These are phyloP conservation scores for Rhamnella rubrinervis DNA, from an alignment of 331 rosid species.

Conservation along the genomic window DNA sequence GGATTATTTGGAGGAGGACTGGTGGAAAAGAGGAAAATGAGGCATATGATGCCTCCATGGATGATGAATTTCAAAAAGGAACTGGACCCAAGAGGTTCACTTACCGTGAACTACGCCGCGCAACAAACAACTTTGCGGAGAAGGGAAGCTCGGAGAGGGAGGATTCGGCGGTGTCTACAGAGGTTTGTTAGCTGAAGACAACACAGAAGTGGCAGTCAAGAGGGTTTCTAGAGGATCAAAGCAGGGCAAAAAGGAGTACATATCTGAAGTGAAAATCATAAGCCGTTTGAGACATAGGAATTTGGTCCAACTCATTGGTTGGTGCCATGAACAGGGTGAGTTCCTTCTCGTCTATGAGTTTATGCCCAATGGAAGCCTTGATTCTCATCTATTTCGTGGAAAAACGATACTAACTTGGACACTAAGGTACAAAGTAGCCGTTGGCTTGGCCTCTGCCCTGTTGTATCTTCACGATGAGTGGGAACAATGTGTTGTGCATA, in stretches of 20 bases:
- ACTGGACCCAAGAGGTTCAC: constrained; percentile 76
- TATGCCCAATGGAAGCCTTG: constrained; percentile 82
- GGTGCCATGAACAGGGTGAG: constrained; percentile 68
- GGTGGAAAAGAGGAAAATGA: constrained; percentile 10
- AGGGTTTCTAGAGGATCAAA: constrained; percentile 69
- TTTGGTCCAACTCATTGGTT: constrained; percentile 71
- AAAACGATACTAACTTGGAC: constrained; percentile 41
- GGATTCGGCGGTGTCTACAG: constrained; percentile 85
- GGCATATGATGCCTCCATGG: constrained; percentile 39
- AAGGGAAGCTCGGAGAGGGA: constrained; percentile 77
- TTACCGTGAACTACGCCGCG: constrained; percentile 44
- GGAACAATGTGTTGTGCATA: constrained; percentile 81
- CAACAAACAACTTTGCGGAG: constrained; percentile 55
- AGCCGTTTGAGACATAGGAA: constrained; percentile 70
- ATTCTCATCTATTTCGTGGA: constrained; percentile 57
- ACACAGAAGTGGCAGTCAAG: constrained; percentile 56
- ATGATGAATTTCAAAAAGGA: constrained; percentile 67
- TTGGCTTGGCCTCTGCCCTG: constrained; percentile 57
- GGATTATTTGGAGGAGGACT: constrained; percentile 34
- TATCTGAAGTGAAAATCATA: constrained; percentile 74
- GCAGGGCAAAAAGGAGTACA: constrained; percentile 72
- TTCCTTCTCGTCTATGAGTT: constrained; percentile 66
- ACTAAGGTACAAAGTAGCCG: constrained; percentile 53
- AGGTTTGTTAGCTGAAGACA: constrained; percentile 46
- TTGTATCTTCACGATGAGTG: constrained; percentile 81